Conservation (phyloP, 202 grass and related monocot species). For the Cymbopogon flexuosus region DNA sequence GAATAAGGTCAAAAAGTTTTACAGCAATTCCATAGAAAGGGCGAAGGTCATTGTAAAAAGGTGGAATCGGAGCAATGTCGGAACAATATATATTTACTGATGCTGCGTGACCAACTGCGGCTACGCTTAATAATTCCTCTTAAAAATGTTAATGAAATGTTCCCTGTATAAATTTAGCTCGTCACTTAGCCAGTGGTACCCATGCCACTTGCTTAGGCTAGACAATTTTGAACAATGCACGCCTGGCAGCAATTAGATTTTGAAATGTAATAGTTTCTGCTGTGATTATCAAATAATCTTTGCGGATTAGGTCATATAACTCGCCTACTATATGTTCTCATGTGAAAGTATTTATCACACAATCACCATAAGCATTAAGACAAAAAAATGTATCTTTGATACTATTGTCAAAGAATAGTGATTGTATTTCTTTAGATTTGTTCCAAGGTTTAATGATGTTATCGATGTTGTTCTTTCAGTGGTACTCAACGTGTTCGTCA, state of each 20-base stretch:
- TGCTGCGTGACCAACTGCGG: conserved; percentile 2
- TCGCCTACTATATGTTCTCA: neutral
- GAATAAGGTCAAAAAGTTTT: conserved; percentile 50
- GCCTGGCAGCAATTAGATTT: neutral
- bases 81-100: conserved; percentile 8
- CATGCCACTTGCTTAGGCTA: conserved; percentile 20
- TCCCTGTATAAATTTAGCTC: neutral
- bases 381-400: neutral
- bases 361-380: neutral
- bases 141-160: neutral
- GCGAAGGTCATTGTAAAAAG: neutral
- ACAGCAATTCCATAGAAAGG: conserved; percentile 24
- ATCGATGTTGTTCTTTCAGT: neutral
- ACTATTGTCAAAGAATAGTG: neutral
- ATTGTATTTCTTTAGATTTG: neutral
- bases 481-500: neutral
- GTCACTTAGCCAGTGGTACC: neutral
- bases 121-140: conserved; percentile 2
- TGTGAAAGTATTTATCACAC: neutral
- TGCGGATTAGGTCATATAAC: neutral
- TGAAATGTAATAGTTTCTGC: neutral
- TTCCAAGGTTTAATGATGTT: neutral
- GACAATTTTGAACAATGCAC: neutral
- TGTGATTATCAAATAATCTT: neutral
- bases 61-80: conserved; percentile 30